Evolutionary conservation across 176 grass and related monocot species (phyloP).

Genomic region (Juncus inflexus): DNA sequence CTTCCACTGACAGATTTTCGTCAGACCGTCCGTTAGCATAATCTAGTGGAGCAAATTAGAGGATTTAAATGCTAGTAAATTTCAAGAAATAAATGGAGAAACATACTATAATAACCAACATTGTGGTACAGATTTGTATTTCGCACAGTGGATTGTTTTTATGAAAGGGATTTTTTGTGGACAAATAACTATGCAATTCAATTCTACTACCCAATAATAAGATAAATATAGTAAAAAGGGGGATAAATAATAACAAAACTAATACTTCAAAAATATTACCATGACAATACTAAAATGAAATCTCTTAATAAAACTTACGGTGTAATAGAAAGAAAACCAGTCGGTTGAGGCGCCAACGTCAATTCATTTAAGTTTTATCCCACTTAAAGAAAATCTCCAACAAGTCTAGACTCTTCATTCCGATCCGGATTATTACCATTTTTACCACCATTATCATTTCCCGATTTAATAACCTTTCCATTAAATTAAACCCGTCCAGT

Average conservation of each 20-base stretch:
- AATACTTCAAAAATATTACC: too few relatives aligned
- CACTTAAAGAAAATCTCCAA: constrained; percentile 80
- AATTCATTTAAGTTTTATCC: constrained; percentile 89
- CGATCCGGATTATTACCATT: constrained; percentile 33
- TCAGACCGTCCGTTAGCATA: constrained; percentile 83
- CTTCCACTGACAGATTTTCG: constrained; percentile 86
- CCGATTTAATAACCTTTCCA: constrained; percentile 76
- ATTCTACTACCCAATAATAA: too few relatives aligned
- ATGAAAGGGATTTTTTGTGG: too few relatives aligned
- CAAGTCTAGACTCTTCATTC: constrained; percentile 49
- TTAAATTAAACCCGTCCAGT: constrained; percentile 94
- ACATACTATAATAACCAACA: too few relatives aligned
- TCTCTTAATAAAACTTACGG: constrained; percentile 48
- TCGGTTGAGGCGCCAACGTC: constrained; percentile 85
- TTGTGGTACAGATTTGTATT: too few relatives aligned
- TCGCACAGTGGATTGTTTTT: too few relatives aligned
- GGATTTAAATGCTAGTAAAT: too few relatives aligned
- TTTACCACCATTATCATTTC: constrained; percentile 25
- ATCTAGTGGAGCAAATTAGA: too few relatives aligned
- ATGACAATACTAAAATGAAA: not conserved
- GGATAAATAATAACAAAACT: too few relatives aligned
- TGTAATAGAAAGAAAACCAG: constrained; percentile 77
- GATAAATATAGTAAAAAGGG: too few relatives aligned
- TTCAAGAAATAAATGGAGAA: too few relatives aligned
- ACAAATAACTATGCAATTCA: constrained; percentile 30